Percentiles rank a stretch among this genome's conserved stretches.
phyloP scores from a whole-genome alignment of 2,329 filamentous ascomycete species.

The Hypoxylon sp. region DNA sequence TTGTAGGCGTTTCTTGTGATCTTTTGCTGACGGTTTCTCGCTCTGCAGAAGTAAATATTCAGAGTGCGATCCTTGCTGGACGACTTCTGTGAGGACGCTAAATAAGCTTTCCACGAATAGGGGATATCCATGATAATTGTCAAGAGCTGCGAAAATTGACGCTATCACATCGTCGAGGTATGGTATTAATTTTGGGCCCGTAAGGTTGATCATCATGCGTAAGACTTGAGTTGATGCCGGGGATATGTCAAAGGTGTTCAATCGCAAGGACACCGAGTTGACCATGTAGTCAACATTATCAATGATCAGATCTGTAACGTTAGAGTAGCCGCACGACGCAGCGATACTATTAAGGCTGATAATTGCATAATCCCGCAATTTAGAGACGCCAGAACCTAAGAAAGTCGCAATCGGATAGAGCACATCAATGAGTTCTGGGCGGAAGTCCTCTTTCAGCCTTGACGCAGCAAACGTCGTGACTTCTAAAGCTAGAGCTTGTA shows the following conservation, averaged over 20 bases:
- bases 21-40: constrained; percentile 54
- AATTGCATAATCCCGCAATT: constrained; percentile 85
- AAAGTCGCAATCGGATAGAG: constrained; percentile 94
- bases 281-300: constrained; percentile 97
- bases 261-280: constrained; percentile 88
- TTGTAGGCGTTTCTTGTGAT: constrained; percentile 61
- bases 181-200: constrained; percentile 84
- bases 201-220: constrained; percentile 92
- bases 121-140: constrained; percentile 95
- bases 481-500: constrained; percentile 86
- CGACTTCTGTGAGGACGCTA: constrained; percentile 83
- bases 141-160: constrained; percentile 92
- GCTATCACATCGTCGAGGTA: constrained; percentile 93
- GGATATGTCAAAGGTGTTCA: constrained; percentile 93
- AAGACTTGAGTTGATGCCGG: constrained; percentile 92
- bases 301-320: constrained; percentile 84
- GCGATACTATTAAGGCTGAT: constrained; percentile 87
- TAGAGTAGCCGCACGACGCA: constrained; percentile 78
- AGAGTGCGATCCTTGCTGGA: constrained; percentile 82
- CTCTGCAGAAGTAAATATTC: constrained; percentile 64
- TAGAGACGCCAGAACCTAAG: constrained; percentile 78
- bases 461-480: constrained; percentile 82
- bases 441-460: constrained; percentile 77
- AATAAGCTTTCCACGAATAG: constrained; percentile 89
- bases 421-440: constrained; percentile 88